Evolutionary conservation across 2,329 filamentous ascomycete species (phyloP).

Genomic region (Diaporthe sp.): DNA sequence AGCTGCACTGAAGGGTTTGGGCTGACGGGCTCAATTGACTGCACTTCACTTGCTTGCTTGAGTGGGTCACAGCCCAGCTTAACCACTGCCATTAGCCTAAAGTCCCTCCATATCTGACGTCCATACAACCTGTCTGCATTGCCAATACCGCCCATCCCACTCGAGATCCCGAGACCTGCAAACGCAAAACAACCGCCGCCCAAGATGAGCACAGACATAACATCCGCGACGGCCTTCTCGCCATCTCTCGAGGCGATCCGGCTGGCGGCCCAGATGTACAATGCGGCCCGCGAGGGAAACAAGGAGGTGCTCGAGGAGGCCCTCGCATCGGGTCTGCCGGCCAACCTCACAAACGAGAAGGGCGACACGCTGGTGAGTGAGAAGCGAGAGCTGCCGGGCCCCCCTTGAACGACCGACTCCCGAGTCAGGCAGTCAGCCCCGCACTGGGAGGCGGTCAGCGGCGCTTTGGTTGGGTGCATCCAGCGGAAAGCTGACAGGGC

Average conservation of each 20-base stretch:
- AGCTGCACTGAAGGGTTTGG: background rate
- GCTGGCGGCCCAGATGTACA: slow-evolving; percentile 76
- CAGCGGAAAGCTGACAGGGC: slow-evolving; percentile 22
- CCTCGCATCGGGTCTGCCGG: slow-evolving; percentile 74
- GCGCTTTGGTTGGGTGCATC: background rate
- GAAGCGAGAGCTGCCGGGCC: background rate
- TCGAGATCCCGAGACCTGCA: background rate
- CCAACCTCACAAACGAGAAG: slow-evolving; percentile 80
- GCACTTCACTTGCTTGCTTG: background rate
- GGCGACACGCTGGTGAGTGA: slow-evolving; percentile 75
- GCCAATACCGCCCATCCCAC: background rate
- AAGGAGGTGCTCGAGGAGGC: slow-evolving; percentile 72
- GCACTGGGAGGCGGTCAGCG: slow-evolving; percentile 1
- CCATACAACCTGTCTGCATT: slow-evolving; percentile 7
- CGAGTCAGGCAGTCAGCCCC: slow-evolving; percentile 22
- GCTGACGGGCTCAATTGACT: background rate
- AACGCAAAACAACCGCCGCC: background rate
- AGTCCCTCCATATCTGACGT: background rate
- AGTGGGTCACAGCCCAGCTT: background rate
- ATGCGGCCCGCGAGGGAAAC: slow-evolving; percentile 74
- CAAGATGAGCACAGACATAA: slow-evolving; percentile 14
- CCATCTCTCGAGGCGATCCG: slow-evolving; percentile 76
- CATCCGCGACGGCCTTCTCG: slow-evolving; percentile 33
- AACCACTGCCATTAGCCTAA: background rate
- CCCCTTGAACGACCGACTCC: background rate